Evolutionary conservation across 768 basidiomycete genomes (phyloP), one percentile per base, ranked within the genome.

Genomic region (Zangia roseola): DNA sequence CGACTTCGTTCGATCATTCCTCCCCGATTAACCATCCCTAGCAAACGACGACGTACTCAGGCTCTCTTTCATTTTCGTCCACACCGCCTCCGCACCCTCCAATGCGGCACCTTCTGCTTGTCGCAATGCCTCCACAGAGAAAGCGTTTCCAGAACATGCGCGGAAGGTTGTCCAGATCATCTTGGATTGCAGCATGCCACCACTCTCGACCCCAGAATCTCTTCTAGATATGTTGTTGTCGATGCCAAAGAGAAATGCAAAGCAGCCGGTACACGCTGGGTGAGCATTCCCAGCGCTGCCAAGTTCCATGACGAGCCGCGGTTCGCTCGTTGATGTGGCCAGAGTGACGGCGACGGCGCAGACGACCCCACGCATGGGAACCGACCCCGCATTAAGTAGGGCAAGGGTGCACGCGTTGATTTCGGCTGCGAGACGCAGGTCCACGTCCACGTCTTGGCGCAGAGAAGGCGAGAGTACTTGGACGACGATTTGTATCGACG

Each of bases 281-380:
- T 71, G 69, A 16, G 75, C 10, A 20, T 8, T 13, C 5, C 16
- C 10, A 1, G 34, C 10, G 1, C 77, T 9, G 62, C 69, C 1
- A 83, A 82, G 59, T 6, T 84, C 83, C 2, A 83, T 66, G 13
- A 85, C 59, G 3, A 84, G 62, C 2, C 53, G 50, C 0, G 70
- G 59, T 5, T 10, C 40, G 21, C 20, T 31, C 17, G 34, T 30
- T 10, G 54, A 40, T 19, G 31, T 31, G 6, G 69, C 40, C 13
- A 71, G 70, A 1, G 80, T 81, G 2, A 86, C 72, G 0, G 84
- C 70, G 2, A 85, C 77, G 5, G 89, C 88, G 44, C 83, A 83
- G 1, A 87, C 76, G n/a, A 86, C 79, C 1, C 88, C 87, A 3
- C 77, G 71, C 86, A 91, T 83, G 0, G 87, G 82, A 0, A 92